Evolutionary conservation across 495 filamentous ascomycete genomes (phyloP), one percentile per base, ranked within the genome.

Genomic region (Penicillium pulvis): DNA sequence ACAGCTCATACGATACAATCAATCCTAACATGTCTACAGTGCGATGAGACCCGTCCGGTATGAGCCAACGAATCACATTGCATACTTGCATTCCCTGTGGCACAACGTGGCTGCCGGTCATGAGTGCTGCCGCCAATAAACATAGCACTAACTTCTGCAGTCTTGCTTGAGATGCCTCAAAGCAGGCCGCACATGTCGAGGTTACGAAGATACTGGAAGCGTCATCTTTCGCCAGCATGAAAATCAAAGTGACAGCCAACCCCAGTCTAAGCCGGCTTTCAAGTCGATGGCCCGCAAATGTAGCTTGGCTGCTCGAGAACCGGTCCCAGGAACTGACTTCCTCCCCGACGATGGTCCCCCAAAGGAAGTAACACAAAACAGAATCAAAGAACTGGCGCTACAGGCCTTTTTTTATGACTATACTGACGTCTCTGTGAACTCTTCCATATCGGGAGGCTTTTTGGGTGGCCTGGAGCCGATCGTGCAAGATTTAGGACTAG

Each of bases 391-490:
- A 26, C 52, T 63, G 23, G 66, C 72, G 16, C 58, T 75, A 16
- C 60, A 60, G 31, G 66, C 66, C 1, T 75, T 75, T 43, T 62
- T 75, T 47, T 61, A 75, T 55, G 72, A 75, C 39, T 75, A 64
- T 36, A 65, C 59, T 17, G 30, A 70, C 16, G 24, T 51, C 23
- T 66, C 64, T 4, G 51, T 61, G 1, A 66, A 69, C 54, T 35
- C 41, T 23, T 45, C 60, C 10, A 19, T 67, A 5, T 73, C 68
- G 0, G 57, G 63, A 16, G 68, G 72, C 0, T 71, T 65, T 51
- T 56, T 75, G 9, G 44, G 58, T 64, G 61, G 65, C 23, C 44
- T 75, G 20, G 72, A 75, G 51, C 11, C 16, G 10, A 60, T 67
- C 39, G 53, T 68, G n/a, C 48, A 55, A 20, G 47, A 44, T 20